Evolutionary conservation across 257 asterid species (phyloP).

Genomic region (Solanum habrochaites): DNA sequence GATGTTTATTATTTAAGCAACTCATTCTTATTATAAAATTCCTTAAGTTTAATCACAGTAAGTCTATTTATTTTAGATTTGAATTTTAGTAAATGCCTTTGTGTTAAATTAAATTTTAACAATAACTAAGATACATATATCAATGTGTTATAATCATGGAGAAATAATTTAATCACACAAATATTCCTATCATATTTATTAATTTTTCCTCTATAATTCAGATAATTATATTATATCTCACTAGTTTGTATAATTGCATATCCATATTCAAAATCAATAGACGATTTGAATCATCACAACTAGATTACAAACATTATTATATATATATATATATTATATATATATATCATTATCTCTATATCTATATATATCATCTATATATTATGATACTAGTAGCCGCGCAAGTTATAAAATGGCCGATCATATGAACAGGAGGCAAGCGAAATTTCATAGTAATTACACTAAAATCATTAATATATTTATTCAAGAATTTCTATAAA

Average conservation of each 20-base stretch:
- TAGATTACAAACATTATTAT: no score
- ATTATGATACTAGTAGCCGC: no score
- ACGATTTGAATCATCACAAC: no score
- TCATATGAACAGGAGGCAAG: not conserved
- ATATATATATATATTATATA: no score
- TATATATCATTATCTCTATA: no score
- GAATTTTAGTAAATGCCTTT: not conserved
- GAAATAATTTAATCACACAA: not conserved
- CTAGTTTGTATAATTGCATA: no score
- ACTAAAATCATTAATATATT: not conserved
- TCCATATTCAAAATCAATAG: no score
- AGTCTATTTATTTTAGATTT: not conserved
- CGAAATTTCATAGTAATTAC: not conserved
- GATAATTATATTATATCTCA: not conserved
- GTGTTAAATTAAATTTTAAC: not conserved
- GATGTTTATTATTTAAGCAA: no score
- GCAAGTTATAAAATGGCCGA: not conserved
- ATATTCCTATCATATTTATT: no score
- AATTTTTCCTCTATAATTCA: no score
- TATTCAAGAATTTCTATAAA: not conserved
- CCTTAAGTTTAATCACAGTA: not conserved
- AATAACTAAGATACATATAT: not conserved
- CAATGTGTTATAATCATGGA: not conserved
- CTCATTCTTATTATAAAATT: not conserved
- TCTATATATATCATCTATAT: no score